Evolutionary conservation across 2,329 filamentous ascomycete genomes (phyloP).

Genomic region (Fusarium tjaetaba): DNA sequence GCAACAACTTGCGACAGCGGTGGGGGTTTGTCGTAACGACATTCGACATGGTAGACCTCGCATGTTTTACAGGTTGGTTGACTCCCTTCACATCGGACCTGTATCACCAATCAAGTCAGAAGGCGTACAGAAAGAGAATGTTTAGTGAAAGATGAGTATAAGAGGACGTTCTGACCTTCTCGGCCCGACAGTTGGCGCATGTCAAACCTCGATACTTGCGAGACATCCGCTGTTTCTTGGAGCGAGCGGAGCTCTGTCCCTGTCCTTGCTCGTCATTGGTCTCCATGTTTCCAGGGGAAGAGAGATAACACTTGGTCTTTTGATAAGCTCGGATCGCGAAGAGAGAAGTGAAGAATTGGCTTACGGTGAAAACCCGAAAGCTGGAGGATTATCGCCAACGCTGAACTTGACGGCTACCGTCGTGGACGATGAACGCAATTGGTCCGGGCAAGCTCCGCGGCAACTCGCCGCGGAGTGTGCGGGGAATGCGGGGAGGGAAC

Average conservation of each 20-base stretch:
- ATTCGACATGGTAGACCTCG: slow-evolving; percentile 8
- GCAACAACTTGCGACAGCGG: neutral
- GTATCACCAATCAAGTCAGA: neutral
- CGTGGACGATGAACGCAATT: neutral
- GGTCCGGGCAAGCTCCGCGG: neutral
- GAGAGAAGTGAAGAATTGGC: neutral
- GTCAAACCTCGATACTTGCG: slow-evolving; percentile 2
- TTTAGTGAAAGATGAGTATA: neutral
- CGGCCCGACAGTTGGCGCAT: slow-evolving; percentile 1
- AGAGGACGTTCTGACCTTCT: neutral
- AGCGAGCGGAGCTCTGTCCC: neutral
- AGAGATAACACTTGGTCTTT: neutral
- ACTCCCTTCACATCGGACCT: slow-evolving; percentile 5
- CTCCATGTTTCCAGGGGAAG: neutral
- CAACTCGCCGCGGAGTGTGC: neutral
- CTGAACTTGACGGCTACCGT: neutral
- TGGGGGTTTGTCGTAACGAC: neutral
- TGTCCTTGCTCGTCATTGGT: neutral
- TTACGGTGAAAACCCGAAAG: neutral
- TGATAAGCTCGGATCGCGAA: neutral
- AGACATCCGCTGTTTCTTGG: slow-evolving; percentile 1
- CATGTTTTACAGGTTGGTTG: slow-evolving; percentile 11
- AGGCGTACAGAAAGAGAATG: too few species aligned
- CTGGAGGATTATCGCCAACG: neutral
- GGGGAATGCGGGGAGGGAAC: neutral